Percentiles rank a stretch among this genome's conserved stretches.
Evolutionary conservation across 2,329 filamentous ascomycete genomes (phyloP).

Genomic region (Sclerotiophoma versabilis): DNA sequence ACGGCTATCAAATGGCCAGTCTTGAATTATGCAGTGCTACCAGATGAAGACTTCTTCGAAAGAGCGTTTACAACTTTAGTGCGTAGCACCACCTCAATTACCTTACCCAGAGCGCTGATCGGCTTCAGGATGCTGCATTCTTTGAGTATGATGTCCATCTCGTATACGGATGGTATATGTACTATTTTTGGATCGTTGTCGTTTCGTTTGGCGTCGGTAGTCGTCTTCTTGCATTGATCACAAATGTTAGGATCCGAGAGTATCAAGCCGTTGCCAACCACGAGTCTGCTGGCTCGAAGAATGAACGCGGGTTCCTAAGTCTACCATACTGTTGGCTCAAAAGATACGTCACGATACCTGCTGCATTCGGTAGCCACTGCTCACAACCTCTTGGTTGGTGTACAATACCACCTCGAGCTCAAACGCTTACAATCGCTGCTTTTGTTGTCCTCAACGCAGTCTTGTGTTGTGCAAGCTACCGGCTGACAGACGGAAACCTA

Average conservation of each 20-base stretch:
- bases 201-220: slow-evolving; percentile 32
- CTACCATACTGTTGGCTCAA: slow-evolving; percentile 27
- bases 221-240: slow-evolving; percentile 31
- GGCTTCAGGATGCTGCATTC: slow-evolving; percentile 34
- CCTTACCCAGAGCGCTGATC: neutral
- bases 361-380: slow-evolving; percentile 52
- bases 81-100: neutral
- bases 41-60: slow-evolving; percentile 30
- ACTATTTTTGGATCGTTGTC: slow-evolving; percentile 42
- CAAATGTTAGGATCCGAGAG: neutral
- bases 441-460: slow-evolving; percentile 57
- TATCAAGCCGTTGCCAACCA: slow-evolving; percentile 5
- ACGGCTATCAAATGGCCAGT: slow-evolving; percentile 28
- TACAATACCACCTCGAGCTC: slow-evolving; percentile 58
- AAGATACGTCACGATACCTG: slow-evolving; percentile 52
- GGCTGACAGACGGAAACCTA: slow-evolving; percentile 55
- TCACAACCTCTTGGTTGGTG: slow-evolving; percentile 53
- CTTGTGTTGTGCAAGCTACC: slow-evolving; percentile 56
- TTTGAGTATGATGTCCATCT: slow-evolving; percentile 41
- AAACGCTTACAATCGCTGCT: slow-evolving; percentile 53
- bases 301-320: neutral
- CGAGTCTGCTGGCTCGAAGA: neutral
- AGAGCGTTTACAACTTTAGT: slow-evolving; percentile 42
- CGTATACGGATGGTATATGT: slow-evolving; percentile 43
- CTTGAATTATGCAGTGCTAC: slow-evolving; percentile 29